Evolutionary conservation across 2,329 filamentous ascomycete genomes (phyloP).

Genomic region (Cladosporium cucumerinum): DNA sequence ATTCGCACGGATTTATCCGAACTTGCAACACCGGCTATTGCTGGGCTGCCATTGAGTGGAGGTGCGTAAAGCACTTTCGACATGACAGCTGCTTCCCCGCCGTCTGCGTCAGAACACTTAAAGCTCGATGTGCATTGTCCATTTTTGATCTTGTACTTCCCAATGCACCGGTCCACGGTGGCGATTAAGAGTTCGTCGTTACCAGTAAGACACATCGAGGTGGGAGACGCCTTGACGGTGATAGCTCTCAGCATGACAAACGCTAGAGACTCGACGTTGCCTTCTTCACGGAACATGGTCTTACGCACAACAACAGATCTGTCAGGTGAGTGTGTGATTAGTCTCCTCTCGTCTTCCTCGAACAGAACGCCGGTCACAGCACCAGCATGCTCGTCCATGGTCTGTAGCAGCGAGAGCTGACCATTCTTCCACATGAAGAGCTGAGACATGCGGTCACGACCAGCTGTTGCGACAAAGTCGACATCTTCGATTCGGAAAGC

Average conservation of each 20-base stretch:
- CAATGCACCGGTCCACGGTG: conserved; percentile 60
- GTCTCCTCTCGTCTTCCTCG: conserved; percentile 55
- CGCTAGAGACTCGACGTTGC: conserved; percentile 59
- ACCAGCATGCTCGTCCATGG: conserved; percentile 84
- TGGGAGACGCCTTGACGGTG: conserved; percentile 78
- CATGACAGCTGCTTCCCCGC: conserved; percentile 76
- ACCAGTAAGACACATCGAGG: conserved; percentile 74
- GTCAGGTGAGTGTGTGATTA: conserved; percentile 86
- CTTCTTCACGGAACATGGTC: conserved; percentile 65
- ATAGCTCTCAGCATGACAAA: conserved; percentile 76
- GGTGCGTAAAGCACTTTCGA: conserved; percentile 67
- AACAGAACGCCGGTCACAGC: conserved; percentile 74
- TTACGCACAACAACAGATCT: conserved; percentile 82
- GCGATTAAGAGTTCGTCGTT: conserved; percentile 58
- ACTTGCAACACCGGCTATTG: conserved; percentile 84
- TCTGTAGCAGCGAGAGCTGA: conserved; percentile 71
- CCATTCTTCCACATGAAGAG: conserved; percentile 64
- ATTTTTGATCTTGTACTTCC: conserved; percentile 52
- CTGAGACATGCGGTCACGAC: conserved; percentile 87
- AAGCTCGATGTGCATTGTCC: conserved; percentile 71
- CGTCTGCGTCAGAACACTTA: conserved; percentile 77
- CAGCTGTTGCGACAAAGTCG: conserved; percentile 74
- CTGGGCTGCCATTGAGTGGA: conserved; percentile 56
- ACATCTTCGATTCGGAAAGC: conserved; percentile 61
- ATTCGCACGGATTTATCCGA: conserved; percentile 93